A percentile compares a stretch with the other conserved stretches of the same genome.
Evolutionary conservation across 768 basidiomycete genomes (phyloP).

Genomic region (Rhodosporidiobolus sp.): DNA sequence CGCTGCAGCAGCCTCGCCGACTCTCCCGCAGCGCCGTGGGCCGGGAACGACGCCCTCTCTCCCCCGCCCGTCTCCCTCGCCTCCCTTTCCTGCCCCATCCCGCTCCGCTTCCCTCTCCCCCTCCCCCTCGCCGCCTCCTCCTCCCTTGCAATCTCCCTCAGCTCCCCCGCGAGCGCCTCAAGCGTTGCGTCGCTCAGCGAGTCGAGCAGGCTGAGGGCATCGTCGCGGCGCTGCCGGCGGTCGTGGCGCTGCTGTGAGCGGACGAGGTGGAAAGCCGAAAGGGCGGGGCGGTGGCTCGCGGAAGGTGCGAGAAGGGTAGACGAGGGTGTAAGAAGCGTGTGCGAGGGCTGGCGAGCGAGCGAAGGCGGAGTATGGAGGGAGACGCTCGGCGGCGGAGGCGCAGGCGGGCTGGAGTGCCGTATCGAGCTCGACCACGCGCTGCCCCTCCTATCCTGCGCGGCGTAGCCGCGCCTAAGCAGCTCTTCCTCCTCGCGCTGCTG

Average conservation of each 20-base stretch:
- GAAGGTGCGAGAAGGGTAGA: too few relatives aligned
- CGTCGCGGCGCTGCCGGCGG: neutral
- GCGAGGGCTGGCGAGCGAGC: too few relatives aligned
- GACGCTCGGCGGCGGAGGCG: too few relatives aligned
- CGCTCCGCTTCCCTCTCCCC: neutral
- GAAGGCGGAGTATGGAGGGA: too few relatives aligned
- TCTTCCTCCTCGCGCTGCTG: too few relatives aligned
- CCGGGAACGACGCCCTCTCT: neutral
- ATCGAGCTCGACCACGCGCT: too few relatives aligned
- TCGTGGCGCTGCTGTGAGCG: neutral
- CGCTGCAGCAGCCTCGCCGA: too few relatives aligned
- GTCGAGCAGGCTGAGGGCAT: conserved; percentile 6
- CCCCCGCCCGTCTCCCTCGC: neutral
- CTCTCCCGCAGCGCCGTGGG: neutral
- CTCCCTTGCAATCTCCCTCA: neutral
- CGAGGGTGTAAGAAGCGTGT: too few relatives aligned
- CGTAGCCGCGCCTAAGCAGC: too few relatives aligned
- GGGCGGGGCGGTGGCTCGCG: neutral
- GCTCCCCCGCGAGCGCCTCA: conserved; percentile 5
- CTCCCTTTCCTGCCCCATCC: neutral
- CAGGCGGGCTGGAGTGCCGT: too few relatives aligned
- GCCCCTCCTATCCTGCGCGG: too few relatives aligned
- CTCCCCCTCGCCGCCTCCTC: neutral
- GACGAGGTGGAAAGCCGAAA: neutral
- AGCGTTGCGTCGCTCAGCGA: conserved; percentile 5